Conservation (phyloP, 257 asterid genomes). For the Penstemon eatonii region DNA sequence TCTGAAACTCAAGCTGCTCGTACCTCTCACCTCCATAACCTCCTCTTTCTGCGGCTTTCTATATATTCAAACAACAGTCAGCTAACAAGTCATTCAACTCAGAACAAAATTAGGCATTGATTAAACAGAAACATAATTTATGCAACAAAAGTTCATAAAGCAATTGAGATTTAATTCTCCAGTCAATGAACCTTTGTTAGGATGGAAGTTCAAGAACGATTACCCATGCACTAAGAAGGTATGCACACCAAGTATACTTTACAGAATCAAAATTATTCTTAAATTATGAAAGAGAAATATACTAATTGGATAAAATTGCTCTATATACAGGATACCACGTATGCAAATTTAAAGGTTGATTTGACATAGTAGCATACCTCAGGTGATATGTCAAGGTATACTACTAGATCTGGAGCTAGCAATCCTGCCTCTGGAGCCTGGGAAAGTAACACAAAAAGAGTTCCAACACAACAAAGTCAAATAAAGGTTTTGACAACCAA, state of each 20-base stretch:
- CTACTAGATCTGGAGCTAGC: conserved; percentile 89
- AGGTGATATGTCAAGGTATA: conserved; percentile 88
- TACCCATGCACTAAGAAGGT: neutral
- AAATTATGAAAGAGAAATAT: conserved; percentile 4
- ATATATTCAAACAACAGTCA: conserved; percentile 24
- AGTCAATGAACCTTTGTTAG: conserved; percentile 1
- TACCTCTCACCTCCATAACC: conserved; percentile 96
- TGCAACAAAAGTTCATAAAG: conserved; percentile 15
- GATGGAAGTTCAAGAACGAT: neutral
- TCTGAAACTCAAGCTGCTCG: conserved; percentile 94
- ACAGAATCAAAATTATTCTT: neutral
- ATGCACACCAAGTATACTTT: neutral
- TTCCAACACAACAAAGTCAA: conserved; percentile 6
- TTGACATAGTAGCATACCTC: conserved; percentile 52
- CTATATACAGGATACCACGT: neutral
- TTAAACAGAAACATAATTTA: neutral
- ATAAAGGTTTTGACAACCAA: conserved; percentile 11
- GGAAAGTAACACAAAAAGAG: conserved; percentile 22
- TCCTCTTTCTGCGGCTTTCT: conserved; percentile 96
- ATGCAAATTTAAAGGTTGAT: conserved; percentile 4
- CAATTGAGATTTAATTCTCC: neutral
- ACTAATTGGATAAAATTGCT: neutral
- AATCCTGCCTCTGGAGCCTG: conserved; percentile 91
- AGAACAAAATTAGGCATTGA: conserved; percentile 4
- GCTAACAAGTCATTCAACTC: conserved; percentile 10